Base-by-base conservation (phyloP, 495 filamentous ascomycete species). In the Physcia stellaris region DNA sequence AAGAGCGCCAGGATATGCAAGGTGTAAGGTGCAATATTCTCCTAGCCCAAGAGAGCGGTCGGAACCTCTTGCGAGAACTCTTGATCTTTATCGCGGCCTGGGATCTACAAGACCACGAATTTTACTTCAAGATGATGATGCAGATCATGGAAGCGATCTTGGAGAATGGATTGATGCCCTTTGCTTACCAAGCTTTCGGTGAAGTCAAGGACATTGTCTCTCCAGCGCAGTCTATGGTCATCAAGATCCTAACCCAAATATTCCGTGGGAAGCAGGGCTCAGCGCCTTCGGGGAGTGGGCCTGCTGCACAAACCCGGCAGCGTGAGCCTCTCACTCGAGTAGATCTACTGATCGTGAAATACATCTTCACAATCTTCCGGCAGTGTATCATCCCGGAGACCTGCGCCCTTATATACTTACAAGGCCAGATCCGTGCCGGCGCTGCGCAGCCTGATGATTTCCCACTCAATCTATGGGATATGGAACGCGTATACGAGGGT, bases 151-250 rank as follows among this genome's bases (percentile, higher is more conserved):
- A 93, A 50, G 83, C 86, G 0, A 83, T 94, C 27, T 75, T 94
- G 31, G 71, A 80, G 41, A 88, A 86, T 47, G 83, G 82, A 7
- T 66, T 95, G 13, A 80, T 95, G 58, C 86, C 86, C 1, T 86
- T 80, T 51, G 79, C 86, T 1, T 95, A 88, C 66, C 79, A 83
- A 41, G 77, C 83, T n/a, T 79, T 95, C 40, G 72, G 81, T 34
- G 87, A 92, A 42, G 77, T 80, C 4, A 95, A 95, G 59, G 87
- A 95, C 48, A 93, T 95, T 40, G 90, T 95, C 31, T 92, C 83
- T 9, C 87, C 87, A 2, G 85, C 86, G 1, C 87, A 95, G 56
- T 86, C 86, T 0, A 84, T 95, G 26, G 76, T 95, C 2, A 75
- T 95, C 35, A 83, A 87, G 43, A 73, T 94, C 4, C 68, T 95